Conservation (phyloP, 2,329 filamentous ascomycete genomes). For the Penicillium fuscoglaucum region DNA sequence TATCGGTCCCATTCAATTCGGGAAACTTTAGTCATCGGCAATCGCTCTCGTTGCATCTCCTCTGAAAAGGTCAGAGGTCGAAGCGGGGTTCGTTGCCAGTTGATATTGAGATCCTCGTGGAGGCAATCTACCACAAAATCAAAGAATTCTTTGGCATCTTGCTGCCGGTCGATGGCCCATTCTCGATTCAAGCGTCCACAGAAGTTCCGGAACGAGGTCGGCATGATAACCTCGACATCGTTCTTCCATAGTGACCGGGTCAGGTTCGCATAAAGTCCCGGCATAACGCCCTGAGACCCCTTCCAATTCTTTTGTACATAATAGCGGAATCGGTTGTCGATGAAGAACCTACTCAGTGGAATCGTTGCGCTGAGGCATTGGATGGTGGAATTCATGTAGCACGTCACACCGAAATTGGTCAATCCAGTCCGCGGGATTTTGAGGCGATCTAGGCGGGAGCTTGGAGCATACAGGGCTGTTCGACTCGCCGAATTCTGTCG, state of each 20-base stretch:
- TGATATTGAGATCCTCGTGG: constrained; percentile 79
- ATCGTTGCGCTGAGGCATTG: constrained; percentile 77
- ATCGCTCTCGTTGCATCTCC: constrained; percentile 60
- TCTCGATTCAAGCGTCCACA: constrained; percentile 63
- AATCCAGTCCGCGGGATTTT: constrained; percentile 69
- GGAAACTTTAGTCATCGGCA: constrained; percentile 65
- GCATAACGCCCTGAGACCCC: constrained; percentile 63
- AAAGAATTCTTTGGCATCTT: constrained; percentile 90
- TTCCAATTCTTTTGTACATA: constrained; percentile 66
- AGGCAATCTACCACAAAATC: constrained; percentile 78
- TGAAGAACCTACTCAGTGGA: constrained; percentile 63
- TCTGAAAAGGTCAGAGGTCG: constrained; percentile 60
- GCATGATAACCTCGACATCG: constrained; percentile 51
- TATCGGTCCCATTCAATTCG: constrained; percentile 74
- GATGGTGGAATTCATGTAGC: constrained; percentile 89
- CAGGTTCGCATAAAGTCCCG: constrained; percentile 62
- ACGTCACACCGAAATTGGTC: constrained; percentile 77
- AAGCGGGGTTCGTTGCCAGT: constrained; percentile 60
- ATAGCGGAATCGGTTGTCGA: constrained; percentile 60
- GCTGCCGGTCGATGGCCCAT: constrained; percentile 75
- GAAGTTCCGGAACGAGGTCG: constrained; percentile 66
- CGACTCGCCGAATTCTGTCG: constrained; percentile 49
- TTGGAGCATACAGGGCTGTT: constrained; percentile 46
- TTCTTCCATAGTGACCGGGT: constrained; percentile 64
- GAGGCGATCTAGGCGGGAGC: constrained; percentile 45